A percentile compares a stretch with the other conserved stretches of the same genome.
These are phyloP conservation scores for Suhomyces faveliae DNA, from an alignment of 805 yeast genomes.

Conservation along the genomic window DNA sequence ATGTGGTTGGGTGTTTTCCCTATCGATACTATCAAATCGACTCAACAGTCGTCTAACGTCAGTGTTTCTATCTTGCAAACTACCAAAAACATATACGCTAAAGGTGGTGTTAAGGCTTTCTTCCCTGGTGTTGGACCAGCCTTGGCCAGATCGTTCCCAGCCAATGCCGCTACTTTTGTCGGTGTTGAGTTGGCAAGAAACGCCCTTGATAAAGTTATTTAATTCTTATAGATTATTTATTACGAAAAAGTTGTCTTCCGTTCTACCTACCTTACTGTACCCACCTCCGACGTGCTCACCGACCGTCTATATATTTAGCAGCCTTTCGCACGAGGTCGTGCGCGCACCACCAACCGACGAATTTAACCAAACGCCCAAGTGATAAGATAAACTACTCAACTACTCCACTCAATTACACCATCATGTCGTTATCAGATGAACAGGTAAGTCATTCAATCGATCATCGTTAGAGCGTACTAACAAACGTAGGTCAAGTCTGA, in stretches of 20 bases:
- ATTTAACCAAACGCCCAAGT: slow-evolving; percentile 5
- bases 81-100: slow-evolving; percentile 63
- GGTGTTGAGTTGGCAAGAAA: slow-evolving; percentile 84
- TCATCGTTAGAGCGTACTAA: slow-evolving; percentile 6
- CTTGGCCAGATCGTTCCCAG: slow-evolving; percentile 90
- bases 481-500: slow-evolving; percentile 81
- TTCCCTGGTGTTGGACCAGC: slow-evolving; percentile 99
- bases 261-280: background rate
- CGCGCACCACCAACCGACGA: slow-evolving; percentile 5
- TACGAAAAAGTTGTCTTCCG: background rate
- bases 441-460: slow-evolving; percentile 20
- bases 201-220: slow-evolving; percentile 36
- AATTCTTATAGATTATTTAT: slow-evolving; percentile 10
- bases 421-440: slow-evolving; percentile 31
- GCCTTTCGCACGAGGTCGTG: slow-evolving; percentile 9
- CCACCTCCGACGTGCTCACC: background rate
- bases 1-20: slow-evolving; percentile 99
- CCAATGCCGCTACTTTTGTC: slow-evolving; percentile 97
- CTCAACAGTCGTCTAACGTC: slow-evolving; percentile 64
- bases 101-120: slow-evolving; percentile 85
- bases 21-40: slow-evolving; percentile 87
- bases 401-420: slow-evolving; percentile 10
- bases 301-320: background rate
- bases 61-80: slow-evolving; percentile 60
- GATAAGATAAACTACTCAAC: slow-evolving; percentile 9